Percentiles rank a stretch among this genome's conserved stretches.
These are phyloP conservation scores for Schizopora paradoxa DNA, from an alignment of 1,284 basidiomycete genomes.

Conservation along the genomic window DNA sequence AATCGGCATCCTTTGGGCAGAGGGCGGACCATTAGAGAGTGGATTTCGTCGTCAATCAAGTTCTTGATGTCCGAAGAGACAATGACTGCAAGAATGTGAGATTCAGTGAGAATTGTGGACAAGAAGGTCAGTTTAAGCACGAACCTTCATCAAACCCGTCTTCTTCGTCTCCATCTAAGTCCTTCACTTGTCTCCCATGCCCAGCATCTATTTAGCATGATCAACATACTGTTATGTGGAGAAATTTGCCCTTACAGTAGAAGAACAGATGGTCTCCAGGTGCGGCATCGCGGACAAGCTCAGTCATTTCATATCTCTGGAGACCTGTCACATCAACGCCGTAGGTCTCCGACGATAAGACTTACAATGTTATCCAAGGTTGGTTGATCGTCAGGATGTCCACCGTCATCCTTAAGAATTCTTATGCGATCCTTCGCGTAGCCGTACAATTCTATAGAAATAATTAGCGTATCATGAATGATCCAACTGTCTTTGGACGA, in stretches of 20 bases:
- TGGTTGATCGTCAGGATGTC: constrained; percentile 7
- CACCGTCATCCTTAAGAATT: constrained; percentile 18
- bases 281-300: constrained; percentile 14
- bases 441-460: constrained; percentile 1
- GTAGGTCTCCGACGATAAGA: not conserved
- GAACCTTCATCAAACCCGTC: constrained; percentile 21
- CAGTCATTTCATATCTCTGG: constrained; percentile 12
- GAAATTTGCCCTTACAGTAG: constrained; percentile 7
- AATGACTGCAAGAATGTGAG: constrained; percentile 5
- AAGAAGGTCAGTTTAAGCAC: not conserved
- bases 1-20: constrained; percentile 18
- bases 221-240: not conserved
- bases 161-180: constrained; percentile 18
- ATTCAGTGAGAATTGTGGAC: too few species aligned
- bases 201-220: constrained; percentile 13
- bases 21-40: constrained; percentile 19
- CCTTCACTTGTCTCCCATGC: constrained; percentile 18
- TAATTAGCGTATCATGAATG: not conserved
- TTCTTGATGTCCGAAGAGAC: constrained; percentile 17
- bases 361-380: constrained; percentile 16
- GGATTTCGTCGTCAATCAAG: constrained; percentile 19
- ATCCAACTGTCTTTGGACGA: not conserved
- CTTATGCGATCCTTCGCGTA: constrained; percentile 13
- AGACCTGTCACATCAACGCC: not conserved
- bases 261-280: constrained; percentile 18